Percentiles rank a stretch among this genome's conserved stretches.
phyloP scores from a whole-genome alignment of 768 basidiomycete genomes.

The Podaxis rugospora region DNA sequence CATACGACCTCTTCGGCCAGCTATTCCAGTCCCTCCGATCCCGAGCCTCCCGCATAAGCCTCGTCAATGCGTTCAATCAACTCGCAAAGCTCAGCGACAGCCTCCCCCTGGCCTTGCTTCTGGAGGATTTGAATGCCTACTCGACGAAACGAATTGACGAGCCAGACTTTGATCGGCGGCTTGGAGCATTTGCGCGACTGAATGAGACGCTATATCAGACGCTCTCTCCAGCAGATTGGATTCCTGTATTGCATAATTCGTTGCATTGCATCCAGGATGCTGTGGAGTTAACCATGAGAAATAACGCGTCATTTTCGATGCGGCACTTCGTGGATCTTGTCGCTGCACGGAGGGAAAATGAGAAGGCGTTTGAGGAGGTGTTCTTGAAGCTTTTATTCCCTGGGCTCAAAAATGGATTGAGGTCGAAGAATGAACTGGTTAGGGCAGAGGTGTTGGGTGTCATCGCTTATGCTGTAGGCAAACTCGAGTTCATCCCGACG shows the following conservation, averaged over 20 bases:
- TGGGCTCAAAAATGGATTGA: slow-evolving; percentile 73
- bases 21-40: slow-evolving; percentile 77
- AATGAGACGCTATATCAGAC: slow-evolving; percentile 60
- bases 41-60: slow-evolving; percentile 62
- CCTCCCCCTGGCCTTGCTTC: slow-evolving; percentile 42
- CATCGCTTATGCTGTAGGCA: slow-evolving; percentile 67
- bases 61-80: slow-evolving; percentile 61
- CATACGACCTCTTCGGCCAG: slow-evolving; percentile 64
- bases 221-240: slow-evolving; percentile 63
- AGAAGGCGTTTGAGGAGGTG: slow-evolving; percentile 42
- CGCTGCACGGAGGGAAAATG: slow-evolving; percentile 27
- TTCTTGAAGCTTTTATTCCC: slow-evolving; percentile 70
- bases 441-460: slow-evolving; percentile 80
- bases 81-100: slow-evolving; percentile 39
- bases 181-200: slow-evolving; percentile 67
- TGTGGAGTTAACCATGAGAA: slow-evolving; percentile 82
- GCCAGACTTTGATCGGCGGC: slow-evolving; percentile 86
- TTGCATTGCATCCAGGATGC: slow-evolving; percentile 86
- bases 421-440: slow-evolving; percentile 82
- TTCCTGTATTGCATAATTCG: slow-evolving; percentile 78
- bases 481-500: slow-evolving; percentile 50
- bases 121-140: slow-evolving; percentile 79
- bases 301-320: slow-evolving; percentile 71
- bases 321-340: slow-evolving; percentile 72
- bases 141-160: slow-evolving; percentile 81